phyloP scores from a whole-genome alignment of 1,139 yeast species.

The Saccharomycopsis hybrid region DNA sequence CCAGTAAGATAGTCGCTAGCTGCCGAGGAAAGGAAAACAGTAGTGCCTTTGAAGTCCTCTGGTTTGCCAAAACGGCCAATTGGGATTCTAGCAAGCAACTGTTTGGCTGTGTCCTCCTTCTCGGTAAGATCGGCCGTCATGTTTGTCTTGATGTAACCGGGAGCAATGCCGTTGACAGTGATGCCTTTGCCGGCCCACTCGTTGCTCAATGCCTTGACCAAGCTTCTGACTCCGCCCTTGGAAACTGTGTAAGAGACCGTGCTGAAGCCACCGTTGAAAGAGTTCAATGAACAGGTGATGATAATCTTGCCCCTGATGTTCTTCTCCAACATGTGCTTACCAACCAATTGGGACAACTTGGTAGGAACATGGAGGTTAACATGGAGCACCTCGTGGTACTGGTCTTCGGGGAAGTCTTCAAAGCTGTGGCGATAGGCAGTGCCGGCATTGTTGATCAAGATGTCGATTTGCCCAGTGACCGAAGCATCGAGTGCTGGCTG shows the following conservation, averaged over 20 bases:
- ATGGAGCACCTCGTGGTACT: conserved; percentile 41
- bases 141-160: conserved; percentile 50
- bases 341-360: conserved; percentile 41
- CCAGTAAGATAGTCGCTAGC: conserved; percentile 52
- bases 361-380: conserved; percentile 44
- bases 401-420: conserved; percentile 35
- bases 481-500: conserved; percentile 26
- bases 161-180: conserved; percentile 48
- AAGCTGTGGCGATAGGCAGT: conserved; percentile 34
- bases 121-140: conserved; percentile 37
- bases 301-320: conserved; percentile 57
- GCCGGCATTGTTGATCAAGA: conserved; percentile 53
- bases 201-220: conserved; percentile 46
- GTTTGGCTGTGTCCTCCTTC: conserved; percentile 30
- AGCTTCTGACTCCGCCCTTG: conserved; percentile 44
- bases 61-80: conserved; percentile 46
- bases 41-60: conserved; percentile 51
- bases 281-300: conserved; percentile 50
- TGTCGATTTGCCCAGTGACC: conserved; percentile 35
- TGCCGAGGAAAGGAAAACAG: conserved; percentile 41
- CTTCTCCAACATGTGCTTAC: conserved; percentile 38
- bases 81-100: conserved; percentile 41
- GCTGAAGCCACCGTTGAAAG: conserved; percentile 39
- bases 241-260: conserved; percentile 47
- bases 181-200: conserved; percentile 49